Conservation (phyloP, 2,329 filamentous ascomycete genomes). For the Phialophora verrucosa region DNA sequence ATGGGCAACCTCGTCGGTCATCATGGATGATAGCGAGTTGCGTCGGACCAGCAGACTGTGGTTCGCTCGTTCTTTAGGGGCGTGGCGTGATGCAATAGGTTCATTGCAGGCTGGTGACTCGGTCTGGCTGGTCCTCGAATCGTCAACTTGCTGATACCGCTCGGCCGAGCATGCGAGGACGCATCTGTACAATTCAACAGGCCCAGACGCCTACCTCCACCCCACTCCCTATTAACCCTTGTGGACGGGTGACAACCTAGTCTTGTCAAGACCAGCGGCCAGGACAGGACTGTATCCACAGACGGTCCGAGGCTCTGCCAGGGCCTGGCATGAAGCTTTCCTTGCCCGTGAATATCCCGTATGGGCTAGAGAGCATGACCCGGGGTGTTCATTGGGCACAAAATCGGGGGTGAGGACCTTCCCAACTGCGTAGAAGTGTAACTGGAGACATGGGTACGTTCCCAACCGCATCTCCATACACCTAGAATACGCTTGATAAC, state of each 20-base stretch:
- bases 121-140: conserved; percentile 5
- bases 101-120: conserved; percentile 18
- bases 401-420: neutral
- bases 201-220: conserved; percentile 11
- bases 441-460: conserved; percentile 5
- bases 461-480: conserved; percentile 6
- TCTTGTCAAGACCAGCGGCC: conserved; percentile 12
- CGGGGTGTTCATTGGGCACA: conserved; percentile 10
- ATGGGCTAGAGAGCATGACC: conserved; percentile 16
- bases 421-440: neutral
- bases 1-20: conserved; percentile 12
- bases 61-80: conserved; percentile 23
- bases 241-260: conserved; percentile 13
- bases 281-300: conserved; percentile 18
- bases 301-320: conserved; percentile 26
- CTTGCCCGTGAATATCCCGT: conserved; percentile 5
- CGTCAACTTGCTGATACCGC: conserved; percentile 12
- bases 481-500: neutral
- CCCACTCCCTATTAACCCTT: conserved; percentile 14
- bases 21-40: conserved; percentile 14
- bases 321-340: conserved; percentile 13
- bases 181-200: conserved; percentile 1
- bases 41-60: conserved; percentile 6
- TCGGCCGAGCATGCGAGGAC: conserved; percentile 8
- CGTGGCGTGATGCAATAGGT: conserved; percentile 35